Evolutionary conservation across 257 asterid species (phyloP).

Genomic region (Solanum arcanum): DNA sequence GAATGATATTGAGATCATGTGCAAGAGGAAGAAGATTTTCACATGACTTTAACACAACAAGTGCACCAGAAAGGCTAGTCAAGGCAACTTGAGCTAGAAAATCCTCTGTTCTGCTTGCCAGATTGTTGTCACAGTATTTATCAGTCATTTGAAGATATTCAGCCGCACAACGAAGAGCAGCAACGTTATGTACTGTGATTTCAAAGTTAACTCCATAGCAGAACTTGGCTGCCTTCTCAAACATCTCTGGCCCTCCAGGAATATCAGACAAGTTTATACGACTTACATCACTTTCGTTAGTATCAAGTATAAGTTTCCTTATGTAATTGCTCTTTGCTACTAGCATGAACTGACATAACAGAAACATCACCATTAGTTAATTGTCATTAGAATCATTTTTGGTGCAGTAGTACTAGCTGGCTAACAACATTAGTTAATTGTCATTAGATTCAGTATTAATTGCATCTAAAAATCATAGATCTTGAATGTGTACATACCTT

Average conservation of each 20-base stretch:
- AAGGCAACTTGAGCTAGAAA: constrained; percentile 73
- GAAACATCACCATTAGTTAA: background rate
- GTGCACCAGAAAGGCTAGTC: constrained; percentile 71
- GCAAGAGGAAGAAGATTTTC: constrained; percentile 85
- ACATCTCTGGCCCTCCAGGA: constrained; percentile 90
- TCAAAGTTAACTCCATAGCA: constrained; percentile 95
- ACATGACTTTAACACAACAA: constrained; percentile 75
- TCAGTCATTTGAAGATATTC: constrained; percentile 90
- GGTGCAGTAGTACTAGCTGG: background rate
- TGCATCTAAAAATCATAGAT: background rate
- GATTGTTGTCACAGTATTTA: constrained; percentile 56
- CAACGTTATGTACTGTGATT: constrained; percentile 91
- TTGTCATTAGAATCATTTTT: background rate
- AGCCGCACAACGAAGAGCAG: constrained; percentile 84
- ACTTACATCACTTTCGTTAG: constrained; percentile 51
- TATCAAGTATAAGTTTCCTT: constrained; percentile 58
- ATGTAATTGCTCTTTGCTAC: constrained; percentile 88
- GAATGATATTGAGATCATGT: constrained; percentile 60
- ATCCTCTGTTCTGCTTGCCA: constrained; percentile 78
- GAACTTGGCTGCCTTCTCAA: constrained; percentile 86
- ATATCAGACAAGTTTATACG: constrained; percentile 56
- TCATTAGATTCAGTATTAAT: background rate
- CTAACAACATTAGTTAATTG: too few relatives aligned
- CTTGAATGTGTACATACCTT: constrained; percentile 33
- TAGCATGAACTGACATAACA: constrained; percentile 63